phyloP scores from a whole-genome alignment of 2,329 filamentous ascomycete species.

The Diaporthe nobilis region DNA sequence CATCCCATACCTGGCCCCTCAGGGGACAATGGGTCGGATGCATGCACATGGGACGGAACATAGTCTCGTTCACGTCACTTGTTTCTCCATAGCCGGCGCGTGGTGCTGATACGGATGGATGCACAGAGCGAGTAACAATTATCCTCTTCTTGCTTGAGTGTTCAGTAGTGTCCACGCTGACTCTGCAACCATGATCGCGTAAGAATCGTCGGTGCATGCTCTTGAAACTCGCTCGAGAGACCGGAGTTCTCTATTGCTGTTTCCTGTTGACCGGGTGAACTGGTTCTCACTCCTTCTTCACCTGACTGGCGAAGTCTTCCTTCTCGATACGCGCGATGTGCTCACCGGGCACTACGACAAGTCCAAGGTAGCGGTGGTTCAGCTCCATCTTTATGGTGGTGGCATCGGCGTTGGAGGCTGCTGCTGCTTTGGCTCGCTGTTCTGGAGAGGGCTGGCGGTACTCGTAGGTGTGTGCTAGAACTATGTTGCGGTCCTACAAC shows the following conservation, averaged over 20 bases:
- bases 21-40: neutral
- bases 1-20: neutral
- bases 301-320: slow-evolving; percentile 78
- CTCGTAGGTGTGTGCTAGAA: slow-evolving; percentile 88
- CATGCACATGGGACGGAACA: no score
- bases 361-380: slow-evolving; percentile 87
- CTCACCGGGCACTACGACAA: slow-evolving; percentile 90
- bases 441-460: slow-evolving; percentile 81
- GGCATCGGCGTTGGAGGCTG: slow-evolving; percentile 52
- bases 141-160: neutral
- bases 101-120: neutral
- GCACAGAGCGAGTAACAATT: neutral
- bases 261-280: neutral
- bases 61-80: no score
- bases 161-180: neutral
- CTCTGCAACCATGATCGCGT: neutral
- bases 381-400: slow-evolving; percentile 75
- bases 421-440: slow-evolving; percentile 58
- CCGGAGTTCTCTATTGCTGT: neutral
- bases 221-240: neutral
- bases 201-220: no score
- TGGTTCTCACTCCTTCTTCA: slow-evolving; percentile 45
- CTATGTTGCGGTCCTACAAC: slow-evolving; percentile 85
- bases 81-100: neutral
- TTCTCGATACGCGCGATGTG: slow-evolving; percentile 91